These are phyloP conservation scores for Coffea humblotiana DNA, from an alignment of 305 asterid species.

Conservation along the genomic window DNA sequence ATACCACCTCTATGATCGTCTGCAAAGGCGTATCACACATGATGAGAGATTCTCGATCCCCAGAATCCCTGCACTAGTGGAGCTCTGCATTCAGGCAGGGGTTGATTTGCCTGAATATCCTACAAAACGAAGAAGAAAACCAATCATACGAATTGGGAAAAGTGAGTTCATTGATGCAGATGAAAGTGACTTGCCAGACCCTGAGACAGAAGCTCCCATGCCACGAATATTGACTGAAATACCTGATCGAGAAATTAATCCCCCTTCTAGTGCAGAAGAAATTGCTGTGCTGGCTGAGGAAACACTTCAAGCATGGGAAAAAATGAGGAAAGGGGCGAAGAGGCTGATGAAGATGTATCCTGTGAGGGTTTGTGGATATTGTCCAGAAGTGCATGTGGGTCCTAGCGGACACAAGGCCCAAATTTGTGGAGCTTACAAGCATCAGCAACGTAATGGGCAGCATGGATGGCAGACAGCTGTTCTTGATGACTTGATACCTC, in stretches of 20 bases:
- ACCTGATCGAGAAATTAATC: slow-evolving; percentile 49
- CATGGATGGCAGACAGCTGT: slow-evolving; percentile 96
- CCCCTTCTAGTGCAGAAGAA: slow-evolving; percentile 64
- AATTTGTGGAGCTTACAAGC: slow-evolving; percentile 94
- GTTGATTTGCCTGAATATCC: slow-evolving; percentile 85
- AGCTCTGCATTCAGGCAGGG: slow-evolving; percentile 98
- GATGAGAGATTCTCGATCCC: slow-evolving; percentile 84
- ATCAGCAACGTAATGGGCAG: slow-evolving; percentile 96
- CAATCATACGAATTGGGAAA: slow-evolving; percentile 73
- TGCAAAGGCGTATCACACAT: slow-evolving; percentile 76
- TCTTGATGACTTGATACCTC: slow-evolving; percentile 82
- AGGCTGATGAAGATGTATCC: slow-evolving; percentile 84
- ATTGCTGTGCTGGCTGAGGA: slow-evolving; percentile 61
- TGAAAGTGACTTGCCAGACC: slow-evolving; percentile 86
- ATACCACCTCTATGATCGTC: slow-evolving; percentile 84
- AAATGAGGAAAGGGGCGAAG: slow-evolving; percentile 77
- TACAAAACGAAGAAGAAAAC: slow-evolving; percentile 90
- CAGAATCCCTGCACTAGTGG: slow-evolving; percentile 77
- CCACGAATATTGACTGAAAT: slow-evolving; percentile 54
- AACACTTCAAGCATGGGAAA: slow-evolving; percentile 82
- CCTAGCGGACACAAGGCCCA: slow-evolving; percentile 91
- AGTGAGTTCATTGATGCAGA: slow-evolving; percentile 88
- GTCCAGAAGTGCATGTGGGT: slow-evolving; percentile 91
- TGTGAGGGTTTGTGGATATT: slow-evolving; percentile 90
- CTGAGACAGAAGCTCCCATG: slow-evolving; percentile 54